Evolutionary conservation across 768 basidiomycete species (phyloP), one percentile per base, ranked within the genome.

Genomic region (Lentinula sp.): DNA sequence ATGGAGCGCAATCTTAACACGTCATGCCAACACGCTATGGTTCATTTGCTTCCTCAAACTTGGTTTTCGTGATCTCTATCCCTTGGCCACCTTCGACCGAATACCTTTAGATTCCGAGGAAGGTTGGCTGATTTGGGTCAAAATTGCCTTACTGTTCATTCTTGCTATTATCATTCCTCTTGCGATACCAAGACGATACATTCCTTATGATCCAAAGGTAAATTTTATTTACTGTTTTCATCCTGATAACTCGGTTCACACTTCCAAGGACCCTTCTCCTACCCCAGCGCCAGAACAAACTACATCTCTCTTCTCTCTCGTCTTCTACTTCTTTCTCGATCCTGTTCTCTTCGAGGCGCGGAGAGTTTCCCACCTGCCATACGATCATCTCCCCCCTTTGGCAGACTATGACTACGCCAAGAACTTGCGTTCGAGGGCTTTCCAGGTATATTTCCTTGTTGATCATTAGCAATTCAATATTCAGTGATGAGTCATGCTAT

Each of bases 41-140:
- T 63, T 83, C 5, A 65, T 72, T 36, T 69, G 73, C 0, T 78
- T 81, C 64, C 60, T 57, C 0, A 74, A 85, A 1, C 85, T 79
- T 64, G 69, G 72, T 28, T 85, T 83, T 62, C 77, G 85, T 12
- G 78, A 83, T 62, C 52, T 87, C 8, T 86, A 77, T 73, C 86
- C 86, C 2, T 67, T 86, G 4, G 73, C 77, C 4, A 87, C 84
- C 0, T 83, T 73, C 66, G 70, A 72, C 7, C 45, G 62, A 62
- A 28, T 51, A 74, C 61, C 76, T 74, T 12, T 83, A 76, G 85
- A 74, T 69, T 2, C 73, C 73, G 65, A 57, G 76, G 57, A 74
- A 63, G 62, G 68, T 74, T 15, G 68, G 20, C 57, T 68, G 6
- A 59, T 75, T 3, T 73, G 72, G 70, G 39, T 62, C 6, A 74